Percentiles rank a stretch among this genome's conserved stretches.
phyloP scores from a whole-genome alignment of 768 basidiomycete species.

The Heimioporus sp. region DNA sequence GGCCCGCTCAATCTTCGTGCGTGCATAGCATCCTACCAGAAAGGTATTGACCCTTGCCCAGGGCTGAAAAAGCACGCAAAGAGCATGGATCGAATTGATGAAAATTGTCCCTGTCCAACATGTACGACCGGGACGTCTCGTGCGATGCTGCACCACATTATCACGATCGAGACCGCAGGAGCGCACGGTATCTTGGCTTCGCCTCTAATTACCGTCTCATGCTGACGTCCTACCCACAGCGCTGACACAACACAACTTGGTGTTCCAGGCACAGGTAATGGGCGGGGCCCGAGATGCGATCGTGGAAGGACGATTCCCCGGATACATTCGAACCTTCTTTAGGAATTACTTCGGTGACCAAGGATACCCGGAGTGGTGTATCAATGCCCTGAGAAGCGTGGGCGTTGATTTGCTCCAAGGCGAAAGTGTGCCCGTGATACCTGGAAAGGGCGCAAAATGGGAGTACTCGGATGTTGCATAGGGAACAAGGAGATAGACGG shows the following conservation, averaged over 20 bases:
- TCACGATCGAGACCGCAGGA: conserved; percentile 79
- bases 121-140: conserved; percentile 66
- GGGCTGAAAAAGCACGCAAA: conserved; percentile 63
- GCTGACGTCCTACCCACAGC: conserved; percentile 41
- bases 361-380: conserved; percentile 88
- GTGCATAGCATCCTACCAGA: neutral
- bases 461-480: conserved; percentile 58
- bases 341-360: conserved; percentile 67
- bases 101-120: conserved; percentile 82
- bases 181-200: conserved; percentile 63
- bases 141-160: conserved; percentile 72
- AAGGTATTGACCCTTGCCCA: conserved; percentile 13
- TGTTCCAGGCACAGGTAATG: conserved; percentile 87
- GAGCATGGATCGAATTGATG: conserved; percentile 73
- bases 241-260: conserved; percentile 78
- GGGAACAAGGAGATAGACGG: neutral
- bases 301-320: conserved; percentile 71
- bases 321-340: conserved; percentile 77
- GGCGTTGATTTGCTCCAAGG: conserved; percentile 78
- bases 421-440: conserved; percentile 45
- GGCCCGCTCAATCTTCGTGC: conserved; percentile 84
- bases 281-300: conserved; percentile 83
- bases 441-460: conserved; percentile 75
- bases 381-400: conserved; percentile 79
- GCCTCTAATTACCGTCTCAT: conserved; percentile 17